These are phyloP conservation scores for Penicillium decumbens DNA, from an alignment of 2,329 filamentous ascomycete species.

Conservation along the genomic window DNA sequence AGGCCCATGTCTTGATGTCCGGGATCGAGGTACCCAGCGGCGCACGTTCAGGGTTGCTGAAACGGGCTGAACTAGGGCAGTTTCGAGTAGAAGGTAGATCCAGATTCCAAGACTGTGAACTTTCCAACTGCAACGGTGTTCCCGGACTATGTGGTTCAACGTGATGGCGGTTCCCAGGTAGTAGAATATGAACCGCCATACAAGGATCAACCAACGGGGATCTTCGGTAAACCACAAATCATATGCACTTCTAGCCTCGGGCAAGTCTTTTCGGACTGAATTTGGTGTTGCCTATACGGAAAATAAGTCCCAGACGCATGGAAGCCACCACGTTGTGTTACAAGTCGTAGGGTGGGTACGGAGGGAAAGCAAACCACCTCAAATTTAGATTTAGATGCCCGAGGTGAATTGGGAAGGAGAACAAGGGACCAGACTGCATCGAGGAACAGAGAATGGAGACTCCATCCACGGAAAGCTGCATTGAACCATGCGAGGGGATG, in stretches of 20 bases:
- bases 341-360: slow-evolving; percentile 8
- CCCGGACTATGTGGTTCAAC: slow-evolving; percentile 7
- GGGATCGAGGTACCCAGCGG: slow-evolving; percentile 5
- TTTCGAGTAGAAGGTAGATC: background rate
- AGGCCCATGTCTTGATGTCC: slow-evolving; percentile 6
- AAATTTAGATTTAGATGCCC: background rate
- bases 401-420: background rate
- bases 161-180: background rate
- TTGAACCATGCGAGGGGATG: slow-evolving; percentile 14
- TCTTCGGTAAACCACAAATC: slow-evolving; percentile 8
- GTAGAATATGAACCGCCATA: background rate
- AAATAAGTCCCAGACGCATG: slow-evolving; percentile 31
- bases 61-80: slow-evolving; percentile 15
- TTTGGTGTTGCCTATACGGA: slow-evolving; percentile 15
- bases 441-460: slow-evolving; percentile 3
- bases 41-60: slow-evolving; percentile 20
- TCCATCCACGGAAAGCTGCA: slow-evolving; percentile 22
- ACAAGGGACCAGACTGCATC: slow-evolving; percentile 2
- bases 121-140: slow-evolving; percentile 9
- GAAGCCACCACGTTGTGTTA: slow-evolving; percentile 29
- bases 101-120: background rate
- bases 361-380: background rate
- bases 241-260: slow-evolving; percentile 5
- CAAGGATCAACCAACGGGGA: slow-evolving; percentile 12
- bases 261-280: slow-evolving; percentile 8